A percentile compares a stretch with the other conserved stretches of the same genome.
Evolutionary conservation across 2,329 filamentous ascomycete species (phyloP).

Genomic region (Lanzia echinophila): DNA sequence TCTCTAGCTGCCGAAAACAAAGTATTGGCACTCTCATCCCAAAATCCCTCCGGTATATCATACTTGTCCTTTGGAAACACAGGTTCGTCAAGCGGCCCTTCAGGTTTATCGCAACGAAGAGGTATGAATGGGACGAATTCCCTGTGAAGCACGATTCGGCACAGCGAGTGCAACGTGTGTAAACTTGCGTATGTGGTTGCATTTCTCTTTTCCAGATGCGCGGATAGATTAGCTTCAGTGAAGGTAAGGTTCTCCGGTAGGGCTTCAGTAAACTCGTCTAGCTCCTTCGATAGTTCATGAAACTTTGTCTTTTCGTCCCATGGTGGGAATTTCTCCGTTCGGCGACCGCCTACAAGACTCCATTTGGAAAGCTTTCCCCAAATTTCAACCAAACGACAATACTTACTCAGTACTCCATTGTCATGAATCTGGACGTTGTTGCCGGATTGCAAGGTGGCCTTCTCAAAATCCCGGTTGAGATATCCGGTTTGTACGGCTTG

Average conservation of each 20-base stretch:
- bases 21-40: conserved; percentile 54
- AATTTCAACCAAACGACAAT: conserved; percentile 52
- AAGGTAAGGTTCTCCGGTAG: conserved; percentile 50
- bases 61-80: conserved; percentile 42
- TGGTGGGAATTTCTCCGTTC: conserved; percentile 45
- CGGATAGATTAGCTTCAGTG: conserved; percentile 55
- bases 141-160: conserved; percentile 60
- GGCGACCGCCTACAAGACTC: conserved; percentile 46
- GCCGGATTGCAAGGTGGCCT: conserved; percentile 36
- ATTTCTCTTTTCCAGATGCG: conserved; percentile 57
- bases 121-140: conserved; percentile 64
- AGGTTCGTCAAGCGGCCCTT: conserved; percentile 53
- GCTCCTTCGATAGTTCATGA: conserved; percentile 42
- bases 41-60: conserved; percentile 48
- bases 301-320: conserved; percentile 54
- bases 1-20: conserved; percentile 57
- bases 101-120: conserved; percentile 42
- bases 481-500: conserved; percentile 49
- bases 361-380: conserved; percentile 53
- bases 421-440: conserved; percentile 14
- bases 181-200: conserved; percentile 60
- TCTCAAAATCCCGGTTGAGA: conserved; percentile 36
- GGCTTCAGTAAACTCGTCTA: conserved; percentile 45
- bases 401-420: conserved; percentile 37
- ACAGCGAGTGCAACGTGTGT: conserved; percentile 59